These are phyloP conservation scores for Leccinellum rugosiceps DNA, from an alignment of 768 basidiomycete species.

Conservation along the genomic window DNA sequence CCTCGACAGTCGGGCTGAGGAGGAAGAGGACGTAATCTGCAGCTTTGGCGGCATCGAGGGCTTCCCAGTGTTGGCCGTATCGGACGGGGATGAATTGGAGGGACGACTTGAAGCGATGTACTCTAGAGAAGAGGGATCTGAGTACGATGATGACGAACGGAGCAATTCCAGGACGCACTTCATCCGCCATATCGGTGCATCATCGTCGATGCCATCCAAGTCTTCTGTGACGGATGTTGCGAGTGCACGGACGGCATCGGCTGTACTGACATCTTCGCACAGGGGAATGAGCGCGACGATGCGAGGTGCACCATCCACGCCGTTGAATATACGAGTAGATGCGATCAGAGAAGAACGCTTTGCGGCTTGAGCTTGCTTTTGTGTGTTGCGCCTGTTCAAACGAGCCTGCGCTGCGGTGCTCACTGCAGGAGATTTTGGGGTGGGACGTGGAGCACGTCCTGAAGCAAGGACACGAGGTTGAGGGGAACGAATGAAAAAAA, in stretches of 20 bases:
- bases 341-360: slow-evolving; percentile 69
- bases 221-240: slow-evolving; percentile 55
- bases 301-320: slow-evolving; percentile 75
- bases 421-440: slow-evolving; percentile 48
- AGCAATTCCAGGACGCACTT: slow-evolving; percentile 43
- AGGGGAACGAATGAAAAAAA: not conserved
- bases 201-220: slow-evolving; percentile 15
- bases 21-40: slow-evolving; percentile 90
- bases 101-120: slow-evolving; percentile 86
- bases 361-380: slow-evolving; percentile 75
- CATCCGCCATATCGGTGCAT: slow-evolving; percentile 50
- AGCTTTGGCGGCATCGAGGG: slow-evolving; percentile 81
- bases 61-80: slow-evolving; percentile 67
- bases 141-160: slow-evolving; percentile 1
- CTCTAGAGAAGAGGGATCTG: slow-evolving; percentile 41
- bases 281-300: slow-evolving; percentile 89
- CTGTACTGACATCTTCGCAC: slow-evolving; percentile 58
- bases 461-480: not conserved
- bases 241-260: slow-evolving; percentile 51
- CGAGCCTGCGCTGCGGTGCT: slow-evolving; percentile 65
- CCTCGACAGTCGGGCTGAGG: slow-evolving; percentile 79
- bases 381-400: slow-evolving; percentile 76
- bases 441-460: slow-evolving; percentile 59
- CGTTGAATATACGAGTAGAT: slow-evolving; percentile 74
- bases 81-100: slow-evolving; percentile 77